Percentiles rank a stretch among this genome's conserved stretches.
Conservation (phyloP, 305 asterid species). For the Fraxinus sp. region DNA sequence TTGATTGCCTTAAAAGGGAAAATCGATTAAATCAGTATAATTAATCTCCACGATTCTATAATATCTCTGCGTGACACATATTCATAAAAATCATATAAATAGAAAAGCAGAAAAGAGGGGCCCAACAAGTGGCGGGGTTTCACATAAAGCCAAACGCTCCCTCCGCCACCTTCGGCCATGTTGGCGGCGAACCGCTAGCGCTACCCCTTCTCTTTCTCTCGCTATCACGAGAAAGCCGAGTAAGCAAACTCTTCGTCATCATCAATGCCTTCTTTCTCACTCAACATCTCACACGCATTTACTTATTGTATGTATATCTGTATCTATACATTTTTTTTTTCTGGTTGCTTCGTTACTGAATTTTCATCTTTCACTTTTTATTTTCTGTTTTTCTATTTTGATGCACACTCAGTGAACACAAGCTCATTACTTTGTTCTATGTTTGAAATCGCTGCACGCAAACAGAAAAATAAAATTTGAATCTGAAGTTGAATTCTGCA, state of each 20-base stretch:
- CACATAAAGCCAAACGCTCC: constrained; percentile 7
- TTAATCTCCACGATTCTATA: background rate
- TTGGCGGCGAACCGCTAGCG: constrained; percentile 7
- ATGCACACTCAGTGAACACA: background rate
- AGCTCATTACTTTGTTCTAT: background rate
- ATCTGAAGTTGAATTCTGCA: background rate
- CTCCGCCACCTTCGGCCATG: constrained; percentile 1
- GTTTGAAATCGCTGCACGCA: background rate
- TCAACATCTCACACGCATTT: background rate
- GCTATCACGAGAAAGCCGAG: constrained; percentile 4
- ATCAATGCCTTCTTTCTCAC: background rate
- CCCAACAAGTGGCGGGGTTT: constrained; percentile 5
- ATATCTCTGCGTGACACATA: background rate
- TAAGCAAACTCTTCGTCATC: background rate
- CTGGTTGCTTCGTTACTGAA: background rate
- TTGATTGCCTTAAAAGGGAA: background rate
- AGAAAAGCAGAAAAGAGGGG: background rate
- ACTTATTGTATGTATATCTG: background rate
- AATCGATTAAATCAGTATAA: background rate
- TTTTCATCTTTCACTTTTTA: background rate
- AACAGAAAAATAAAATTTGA: background rate
- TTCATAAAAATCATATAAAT: background rate
- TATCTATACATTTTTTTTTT: background rate
- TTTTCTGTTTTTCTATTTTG: background rate
- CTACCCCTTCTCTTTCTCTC: background rate